A percentile compares a stretch with the other conserved stretches of the same genome.
These are phyloP conservation scores for Sporisorium scitamineum DNA, from an alignment of 1,284 basidiomycete genomes.

Conservation along the genomic window DNA sequence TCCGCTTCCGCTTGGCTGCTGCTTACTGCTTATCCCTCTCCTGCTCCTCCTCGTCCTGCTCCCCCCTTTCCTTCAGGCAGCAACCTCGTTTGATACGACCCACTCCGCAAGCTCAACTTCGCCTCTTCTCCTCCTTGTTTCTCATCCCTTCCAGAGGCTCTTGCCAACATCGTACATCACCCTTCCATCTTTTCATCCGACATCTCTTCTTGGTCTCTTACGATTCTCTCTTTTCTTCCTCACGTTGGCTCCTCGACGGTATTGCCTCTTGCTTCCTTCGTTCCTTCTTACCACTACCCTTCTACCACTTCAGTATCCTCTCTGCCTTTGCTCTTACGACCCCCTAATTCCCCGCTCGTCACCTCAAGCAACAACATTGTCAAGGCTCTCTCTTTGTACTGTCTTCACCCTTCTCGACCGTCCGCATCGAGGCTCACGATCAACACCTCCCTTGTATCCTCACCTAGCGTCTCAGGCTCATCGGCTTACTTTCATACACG, in stretches of 20 bases:
- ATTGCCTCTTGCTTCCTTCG: conserved; percentile 2
- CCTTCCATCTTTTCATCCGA: background rate
- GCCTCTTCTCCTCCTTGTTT: conserved; percentile 2
- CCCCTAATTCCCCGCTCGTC: background rate
- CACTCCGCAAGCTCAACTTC: background rate
- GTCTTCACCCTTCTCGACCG: conserved; percentile 11
- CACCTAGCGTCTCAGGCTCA: background rate
- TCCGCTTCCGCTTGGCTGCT: conserved; percentile 8
- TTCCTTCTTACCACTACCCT: background rate
- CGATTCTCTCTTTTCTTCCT: background rate
- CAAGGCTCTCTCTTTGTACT: conserved; percentile 14
- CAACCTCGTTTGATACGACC: background rate
- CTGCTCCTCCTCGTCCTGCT: background rate
- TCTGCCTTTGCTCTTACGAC: background rate
- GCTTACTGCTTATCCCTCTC: conserved; percentile 1
- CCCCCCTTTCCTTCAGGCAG: background rate
- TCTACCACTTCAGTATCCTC: background rate
- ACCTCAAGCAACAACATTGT: background rate
- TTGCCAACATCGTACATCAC: background rate
- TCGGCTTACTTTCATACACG: conserved; percentile 4
- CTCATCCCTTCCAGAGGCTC: background rate
- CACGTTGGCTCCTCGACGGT: conserved; percentile 24
- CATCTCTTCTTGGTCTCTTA: conserved; percentile 1
- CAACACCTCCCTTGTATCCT: conserved; percentile 5
- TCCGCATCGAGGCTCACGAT: conserved; percentile 22